Evolutionary conservation across 139 green algal genomes (phyloP).

Genomic region (Haematococcus lacustris): DNA sequence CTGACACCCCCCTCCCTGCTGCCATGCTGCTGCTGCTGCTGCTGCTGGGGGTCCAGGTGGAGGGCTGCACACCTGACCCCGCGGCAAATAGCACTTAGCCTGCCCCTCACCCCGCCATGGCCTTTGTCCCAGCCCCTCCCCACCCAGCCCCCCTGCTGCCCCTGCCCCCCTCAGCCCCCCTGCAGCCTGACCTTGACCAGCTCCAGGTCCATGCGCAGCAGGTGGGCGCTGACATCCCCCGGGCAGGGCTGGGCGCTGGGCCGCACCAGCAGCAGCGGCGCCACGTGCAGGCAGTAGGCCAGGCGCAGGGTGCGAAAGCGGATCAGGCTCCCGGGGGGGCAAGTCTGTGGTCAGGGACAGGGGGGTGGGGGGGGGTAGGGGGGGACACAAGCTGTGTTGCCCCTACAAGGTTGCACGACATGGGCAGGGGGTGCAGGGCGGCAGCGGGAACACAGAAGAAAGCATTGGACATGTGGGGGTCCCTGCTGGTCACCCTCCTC

Average conservation of each 20-base stretch:
- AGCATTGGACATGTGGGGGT: too few relatives aligned
- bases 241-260: conserved; percentile 21
- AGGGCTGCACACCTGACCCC: too few relatives aligned
- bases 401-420: background rate
- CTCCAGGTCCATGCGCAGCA: conserved; percentile 20
- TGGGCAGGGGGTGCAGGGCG: background rate
- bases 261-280: conserved; percentile 29
- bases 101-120: too few relatives aligned
- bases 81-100: too few relatives aligned
- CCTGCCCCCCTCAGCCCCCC: too few relatives aligned
- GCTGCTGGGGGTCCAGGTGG: too few relatives aligned
- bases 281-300: conserved; percentile 34
- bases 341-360: background rate
- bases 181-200: conserved; percentile 24
- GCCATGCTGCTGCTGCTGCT: too few relatives aligned
- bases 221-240: conserved; percentile 9
- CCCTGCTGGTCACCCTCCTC: too few relatives aligned
- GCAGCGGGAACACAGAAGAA: background rate
- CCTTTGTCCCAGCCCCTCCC: too few relatives aligned
- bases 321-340: background rate
- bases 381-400: background rate
- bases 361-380: background rate
- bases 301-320: conserved; percentile 47
- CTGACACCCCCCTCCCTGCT: too few relatives aligned
- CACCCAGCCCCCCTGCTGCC: background rate